These are phyloP conservation scores for Pisolithus microcarpus DNA, from an alignment of 768 basidiomycete genomes.

Conservation along the genomic window DNA sequence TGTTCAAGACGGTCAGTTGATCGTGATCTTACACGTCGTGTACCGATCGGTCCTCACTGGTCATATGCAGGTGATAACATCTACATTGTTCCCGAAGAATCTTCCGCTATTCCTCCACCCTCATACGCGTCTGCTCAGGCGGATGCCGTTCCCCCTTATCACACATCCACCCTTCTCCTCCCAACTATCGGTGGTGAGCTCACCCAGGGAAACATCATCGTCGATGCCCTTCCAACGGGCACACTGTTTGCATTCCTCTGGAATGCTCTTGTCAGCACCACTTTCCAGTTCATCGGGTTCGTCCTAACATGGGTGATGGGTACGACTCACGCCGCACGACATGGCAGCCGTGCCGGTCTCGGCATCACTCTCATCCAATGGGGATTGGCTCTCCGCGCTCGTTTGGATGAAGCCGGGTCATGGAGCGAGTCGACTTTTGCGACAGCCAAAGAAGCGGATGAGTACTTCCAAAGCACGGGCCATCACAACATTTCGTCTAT, in stretches of 20 bases:
- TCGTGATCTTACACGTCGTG: slow-evolving; percentile 1
- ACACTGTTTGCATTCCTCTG: slow-evolving; percentile 82
- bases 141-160: slow-evolving; percentile 96
- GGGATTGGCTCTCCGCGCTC: slow-evolving; percentile 70
- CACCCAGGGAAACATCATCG: slow-evolving; percentile 66
- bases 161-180: slow-evolving; percentile 95
- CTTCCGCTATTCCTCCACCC: slow-evolving; percentile 78
- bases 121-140: slow-evolving; percentile 88
- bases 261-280: slow-evolving; percentile 89
- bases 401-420: slow-evolving; percentile 35
- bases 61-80: slow-evolving; percentile 53
- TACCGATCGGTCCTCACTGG: slow-evolving; percentile 1
- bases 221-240: slow-evolving; percentile 82
- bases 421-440: slow-evolving; percentile 36
- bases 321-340: slow-evolving; percentile 87
- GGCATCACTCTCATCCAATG: slow-evolving; percentile 97
- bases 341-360: slow-evolving; percentile 88
- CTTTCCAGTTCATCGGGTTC: slow-evolving; percentile 97
- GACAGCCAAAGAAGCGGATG: slow-evolving; percentile 40
- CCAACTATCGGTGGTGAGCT: slow-evolving; percentile 41
- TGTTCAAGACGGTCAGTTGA: slow-evolving; percentile 50
- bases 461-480: slow-evolving; percentile 31
- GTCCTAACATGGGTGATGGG: slow-evolving; percentile 90
- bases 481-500: slow-evolving; percentile 15
- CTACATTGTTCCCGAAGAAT: slow-evolving; percentile 77